Percentiles rank a stretch among this genome's conserved stretches.
These are phyloP conservation scores for Populus simonii DNA, from an alignment of 345 rosid species.

Conservation along the genomic window DNA sequence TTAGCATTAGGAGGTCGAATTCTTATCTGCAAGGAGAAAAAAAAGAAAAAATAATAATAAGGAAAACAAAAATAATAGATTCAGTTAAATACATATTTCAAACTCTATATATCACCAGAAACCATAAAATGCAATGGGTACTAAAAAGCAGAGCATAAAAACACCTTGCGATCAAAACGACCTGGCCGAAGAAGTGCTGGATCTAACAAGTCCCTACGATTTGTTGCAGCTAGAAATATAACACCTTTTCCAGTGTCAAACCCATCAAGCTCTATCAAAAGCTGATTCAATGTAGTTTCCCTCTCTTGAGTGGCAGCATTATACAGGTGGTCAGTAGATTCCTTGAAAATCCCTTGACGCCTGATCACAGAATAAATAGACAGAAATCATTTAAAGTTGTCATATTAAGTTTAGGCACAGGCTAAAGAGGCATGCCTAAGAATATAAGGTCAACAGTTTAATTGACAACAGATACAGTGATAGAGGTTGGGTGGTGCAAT, in stretches of 20 bases:
- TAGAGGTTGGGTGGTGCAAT: neutral
- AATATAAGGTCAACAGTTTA: neutral
- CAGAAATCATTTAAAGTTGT: constrained; percentile 4
- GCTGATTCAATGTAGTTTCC: constrained; percentile 94
- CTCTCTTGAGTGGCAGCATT: constrained; percentile 97
- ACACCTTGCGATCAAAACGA: constrained; percentile 95
- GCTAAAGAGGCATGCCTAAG: neutral
- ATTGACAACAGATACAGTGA: neutral
- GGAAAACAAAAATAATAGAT: neutral
- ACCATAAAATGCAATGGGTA: neutral
- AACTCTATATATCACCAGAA: neutral
- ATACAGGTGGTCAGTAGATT: constrained; percentile 65
- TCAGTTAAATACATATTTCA: neutral
- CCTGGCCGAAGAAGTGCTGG: constrained; percentile 98
- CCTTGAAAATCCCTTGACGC: constrained; percentile 90
- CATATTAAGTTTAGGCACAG: neutral
- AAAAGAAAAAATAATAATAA: neutral
- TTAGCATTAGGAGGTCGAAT: constrained; percentile 91
- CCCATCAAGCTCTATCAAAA: constrained; percentile 94
- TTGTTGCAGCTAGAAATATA: constrained; percentile 91
- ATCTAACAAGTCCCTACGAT: constrained; percentile 85
- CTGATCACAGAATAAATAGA: constrained; percentile 36
- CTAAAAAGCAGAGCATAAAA: constrained; percentile 22
- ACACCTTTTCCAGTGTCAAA: constrained; percentile 99
- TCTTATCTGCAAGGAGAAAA: constrained; percentile 49